Conservation (phyloP, 805 yeast species). For the Pichia manshurica region DNA sequence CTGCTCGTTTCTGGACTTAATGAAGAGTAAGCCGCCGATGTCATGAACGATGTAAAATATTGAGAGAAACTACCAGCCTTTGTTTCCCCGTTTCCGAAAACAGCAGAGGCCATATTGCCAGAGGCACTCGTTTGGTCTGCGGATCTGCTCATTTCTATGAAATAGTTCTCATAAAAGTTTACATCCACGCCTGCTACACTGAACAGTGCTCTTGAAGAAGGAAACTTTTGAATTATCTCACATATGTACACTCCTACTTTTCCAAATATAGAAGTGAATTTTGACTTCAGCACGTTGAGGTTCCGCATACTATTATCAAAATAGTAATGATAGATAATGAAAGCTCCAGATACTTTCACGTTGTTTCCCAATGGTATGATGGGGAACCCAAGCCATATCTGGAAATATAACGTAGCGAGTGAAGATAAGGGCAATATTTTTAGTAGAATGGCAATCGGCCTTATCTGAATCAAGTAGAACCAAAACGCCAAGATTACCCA, state of each 20-base stretch:
- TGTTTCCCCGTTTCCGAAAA: background rate
- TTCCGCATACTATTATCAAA: conserved; percentile 6
- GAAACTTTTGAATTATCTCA: background rate
- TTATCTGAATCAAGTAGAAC: conserved; percentile 15
- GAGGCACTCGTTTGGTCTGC: background rate
- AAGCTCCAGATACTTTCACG: conserved; percentile 11
- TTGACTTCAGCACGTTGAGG: background rate
- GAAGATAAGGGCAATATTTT: conserved; percentile 51
- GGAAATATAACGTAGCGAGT: conserved; percentile 40
- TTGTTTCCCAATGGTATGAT: conserved; percentile 19
- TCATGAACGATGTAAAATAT: background rate
- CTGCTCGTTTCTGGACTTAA: background rate
- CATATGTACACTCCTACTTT: background rate
- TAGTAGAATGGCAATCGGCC: conserved; percentile 35
- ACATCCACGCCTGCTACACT: background rate
- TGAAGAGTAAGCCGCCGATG: background rate
- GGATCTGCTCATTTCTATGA: background rate
- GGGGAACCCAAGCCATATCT: conserved; percentile 58
- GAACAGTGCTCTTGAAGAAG: background rate
- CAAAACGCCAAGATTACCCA: conserved; percentile 58
- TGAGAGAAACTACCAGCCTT: background rate
- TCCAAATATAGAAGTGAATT: background rate
- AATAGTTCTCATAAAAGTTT: background rate
- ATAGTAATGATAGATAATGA: conserved; percentile 13
- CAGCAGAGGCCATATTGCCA: background rate